These are phyloP conservation scores for Pholiota conissans DNA, from an alignment of 768 basidiomycete genomes.

Conservation along the genomic window DNA sequence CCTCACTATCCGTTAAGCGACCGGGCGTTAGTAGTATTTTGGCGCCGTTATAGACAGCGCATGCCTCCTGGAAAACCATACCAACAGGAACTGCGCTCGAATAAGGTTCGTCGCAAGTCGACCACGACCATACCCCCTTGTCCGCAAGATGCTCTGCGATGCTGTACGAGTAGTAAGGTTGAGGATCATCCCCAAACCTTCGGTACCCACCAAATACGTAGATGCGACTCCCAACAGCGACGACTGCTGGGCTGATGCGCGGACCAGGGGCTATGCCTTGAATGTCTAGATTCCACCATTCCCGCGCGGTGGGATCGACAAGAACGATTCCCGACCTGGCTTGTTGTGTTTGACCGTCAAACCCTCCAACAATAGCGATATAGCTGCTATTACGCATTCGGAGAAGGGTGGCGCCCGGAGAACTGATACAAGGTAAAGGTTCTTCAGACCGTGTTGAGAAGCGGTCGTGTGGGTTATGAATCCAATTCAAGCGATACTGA, in stretches of 20 bases:
- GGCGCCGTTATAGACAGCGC: constrained; percentile 21
- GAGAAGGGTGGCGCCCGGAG: constrained; percentile 19
- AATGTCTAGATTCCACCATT: constrained; percentile 25
- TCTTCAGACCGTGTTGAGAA: neutral
- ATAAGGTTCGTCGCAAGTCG: constrained; percentile 15
- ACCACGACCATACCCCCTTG: constrained; percentile 21
- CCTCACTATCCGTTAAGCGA: constrained; percentile 7
- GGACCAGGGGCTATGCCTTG: constrained; percentile 14
- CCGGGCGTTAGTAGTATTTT: constrained; percentile 26
- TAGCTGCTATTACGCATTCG: constrained; percentile 16
- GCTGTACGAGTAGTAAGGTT: constrained; percentile 17
- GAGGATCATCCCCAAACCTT: constrained; percentile 6
- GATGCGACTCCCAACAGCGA: constrained; percentile 18
- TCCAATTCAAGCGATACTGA: no score
- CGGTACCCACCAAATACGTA: constrained; percentile 28
- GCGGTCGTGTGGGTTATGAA: no score
- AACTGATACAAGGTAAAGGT: neutral
- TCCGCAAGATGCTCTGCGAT: constrained; percentile 14
- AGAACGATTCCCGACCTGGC: constrained; percentile 17
- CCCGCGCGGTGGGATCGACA: constrained; percentile 16
- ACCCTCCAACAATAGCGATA: constrained; percentile 31
- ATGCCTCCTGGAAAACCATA: constrained; percentile 12
- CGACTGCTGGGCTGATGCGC: constrained; percentile 23
- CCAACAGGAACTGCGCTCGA: constrained; percentile 11
- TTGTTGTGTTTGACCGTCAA: constrained; percentile 3